A percentile compares a stretch with the other conserved stretches of the same genome.
phyloP scores from a whole-genome alignment of 306 rosid genomes.

The Mimosa pudica region DNA sequence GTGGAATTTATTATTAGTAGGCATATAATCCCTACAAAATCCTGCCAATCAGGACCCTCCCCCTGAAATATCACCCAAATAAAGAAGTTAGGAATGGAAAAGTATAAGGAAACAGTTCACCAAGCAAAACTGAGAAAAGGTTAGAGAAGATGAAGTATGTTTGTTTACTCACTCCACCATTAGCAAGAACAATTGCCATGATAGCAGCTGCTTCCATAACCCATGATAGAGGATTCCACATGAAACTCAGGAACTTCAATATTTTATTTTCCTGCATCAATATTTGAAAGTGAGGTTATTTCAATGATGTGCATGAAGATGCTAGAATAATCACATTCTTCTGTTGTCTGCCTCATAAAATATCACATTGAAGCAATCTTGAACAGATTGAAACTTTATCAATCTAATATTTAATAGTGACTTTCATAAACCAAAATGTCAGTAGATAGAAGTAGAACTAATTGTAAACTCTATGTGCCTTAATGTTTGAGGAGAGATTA shows the following conservation, averaged over 20 bases:
- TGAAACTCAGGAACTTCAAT: slow-evolving; percentile 74
- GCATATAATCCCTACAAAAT: slow-evolving; percentile 79
- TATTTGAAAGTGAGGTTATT: slow-evolving; percentile 15
- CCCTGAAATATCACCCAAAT: slow-evolving; percentile 56
- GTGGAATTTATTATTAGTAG: slow-evolving; percentile 77
- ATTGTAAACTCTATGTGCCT: slow-evolving; percentile 4
- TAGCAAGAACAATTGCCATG: slow-evolving; percentile 87
- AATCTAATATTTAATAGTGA: background rate
- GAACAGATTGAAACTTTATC: background rate
- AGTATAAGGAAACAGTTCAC: background rate
- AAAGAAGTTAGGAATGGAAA: slow-evolving; percentile 24
- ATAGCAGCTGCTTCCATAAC: slow-evolving; percentile 97
- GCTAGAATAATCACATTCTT: slow-evolving; percentile 10
- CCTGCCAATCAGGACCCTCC: slow-evolving; percentile 93
- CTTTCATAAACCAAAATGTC: background rate
- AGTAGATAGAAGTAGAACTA: slow-evolving; percentile 8
- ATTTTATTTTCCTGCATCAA: slow-evolving; percentile 75
- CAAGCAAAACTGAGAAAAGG: background rate
- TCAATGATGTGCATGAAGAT: background rate
- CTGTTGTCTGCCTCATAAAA: background rate
- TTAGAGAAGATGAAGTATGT: slow-evolving; percentile 5
- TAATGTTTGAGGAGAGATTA: background rate
- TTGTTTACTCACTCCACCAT: slow-evolving; percentile 75
- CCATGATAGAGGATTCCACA: slow-evolving; percentile 98
- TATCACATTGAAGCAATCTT: background rate